These are phyloP conservation scores for Ustulina deusta DNA, from an alignment of 2,329 filamentous ascomycete genomes.

Conservation along the genomic window DNA sequence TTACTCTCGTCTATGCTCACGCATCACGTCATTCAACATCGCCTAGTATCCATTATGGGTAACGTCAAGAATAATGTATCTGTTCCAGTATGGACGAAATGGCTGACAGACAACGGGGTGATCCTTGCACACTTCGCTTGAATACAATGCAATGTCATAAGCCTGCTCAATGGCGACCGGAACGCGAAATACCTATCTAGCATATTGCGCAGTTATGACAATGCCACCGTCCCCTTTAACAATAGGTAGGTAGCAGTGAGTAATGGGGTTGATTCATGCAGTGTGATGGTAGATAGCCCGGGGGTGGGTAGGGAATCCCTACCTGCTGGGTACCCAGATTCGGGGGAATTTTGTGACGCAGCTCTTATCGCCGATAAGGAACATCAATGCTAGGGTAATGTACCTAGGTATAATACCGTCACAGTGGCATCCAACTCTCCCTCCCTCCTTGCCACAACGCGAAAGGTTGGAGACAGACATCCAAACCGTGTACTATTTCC, in stretches of 20 bases:
- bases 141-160: not conserved
- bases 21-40: not conserved
- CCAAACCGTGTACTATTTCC: not conserved
- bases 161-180: not conserved
- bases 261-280: not conserved
- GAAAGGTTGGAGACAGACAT: not conserved
- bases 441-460: slow-evolving; percentile 11
- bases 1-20: slow-evolving; percentile 16
- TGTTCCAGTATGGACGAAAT: not conserved
- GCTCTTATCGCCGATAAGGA: slow-evolving; percentile 40
- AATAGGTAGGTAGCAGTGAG: not conserved
- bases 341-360: slow-evolving; percentile 23
- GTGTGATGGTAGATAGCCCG: too few relatives aligned
- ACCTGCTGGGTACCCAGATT: not conserved
- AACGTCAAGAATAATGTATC: not conserved
- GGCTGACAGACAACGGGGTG: not conserved
- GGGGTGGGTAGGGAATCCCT: not conserved
- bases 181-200: not conserved
- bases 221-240: not conserved
- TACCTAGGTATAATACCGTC: slow-evolving; percentile 3
- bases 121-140: not conserved
- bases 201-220: not conserved
- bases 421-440: slow-evolving; percentile 7
- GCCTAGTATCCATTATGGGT: not conserved
- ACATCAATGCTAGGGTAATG: not conserved